Evolutionary conservation across 2,329 filamentous ascomycete genomes (phyloP).

Genomic region (Claviceps fusiformis): DNA sequence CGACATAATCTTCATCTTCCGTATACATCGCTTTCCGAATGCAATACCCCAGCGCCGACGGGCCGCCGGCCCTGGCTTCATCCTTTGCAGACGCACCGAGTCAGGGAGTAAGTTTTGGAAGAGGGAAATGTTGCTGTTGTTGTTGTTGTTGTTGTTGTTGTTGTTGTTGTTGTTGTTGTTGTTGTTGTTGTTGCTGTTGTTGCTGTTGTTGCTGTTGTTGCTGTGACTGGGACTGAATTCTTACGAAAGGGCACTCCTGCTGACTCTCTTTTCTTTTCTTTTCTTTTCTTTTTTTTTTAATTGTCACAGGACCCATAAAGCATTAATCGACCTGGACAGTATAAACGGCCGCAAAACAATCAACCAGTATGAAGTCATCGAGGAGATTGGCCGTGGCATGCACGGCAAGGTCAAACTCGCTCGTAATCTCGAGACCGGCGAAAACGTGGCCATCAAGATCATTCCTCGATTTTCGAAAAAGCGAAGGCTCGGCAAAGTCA

Average conservation of each 20-base stretch:
- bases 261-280: constrained; percentile 2
- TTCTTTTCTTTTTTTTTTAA: too few species aligned
- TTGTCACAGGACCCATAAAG: constrained; percentile 63
- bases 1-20: constrained; percentile 26
- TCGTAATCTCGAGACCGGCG: constrained; percentile 59
- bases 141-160: too few species aligned
- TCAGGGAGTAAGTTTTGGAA: constrained; percentile 63
- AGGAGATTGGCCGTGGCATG: constrained; percentile 88
- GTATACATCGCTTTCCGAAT: constrained; percentile 36
- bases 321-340: constrained; percentile 77
- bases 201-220: too few species aligned
- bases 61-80: constrained; percentile 51
- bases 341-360: constrained; percentile 89
- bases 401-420: constrained; percentile 97
- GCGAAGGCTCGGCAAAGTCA: constrained; percentile 75
- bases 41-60: constrained; percentile 35
- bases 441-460: constrained; percentile 94
- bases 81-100: constrained; percentile 57
- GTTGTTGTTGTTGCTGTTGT: too few species aligned
- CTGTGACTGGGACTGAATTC: too few species aligned
- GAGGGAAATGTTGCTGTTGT: not conserved
- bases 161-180: too few species aligned
- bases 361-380: constrained; percentile 94
- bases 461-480: constrained; percentile 92
- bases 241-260: not conserved